A percentile compares a stretch with the other conserved stretches of the same genome.
Conservation (phyloP, 23 red algal species). For the Chondrus crispus region DNA sequence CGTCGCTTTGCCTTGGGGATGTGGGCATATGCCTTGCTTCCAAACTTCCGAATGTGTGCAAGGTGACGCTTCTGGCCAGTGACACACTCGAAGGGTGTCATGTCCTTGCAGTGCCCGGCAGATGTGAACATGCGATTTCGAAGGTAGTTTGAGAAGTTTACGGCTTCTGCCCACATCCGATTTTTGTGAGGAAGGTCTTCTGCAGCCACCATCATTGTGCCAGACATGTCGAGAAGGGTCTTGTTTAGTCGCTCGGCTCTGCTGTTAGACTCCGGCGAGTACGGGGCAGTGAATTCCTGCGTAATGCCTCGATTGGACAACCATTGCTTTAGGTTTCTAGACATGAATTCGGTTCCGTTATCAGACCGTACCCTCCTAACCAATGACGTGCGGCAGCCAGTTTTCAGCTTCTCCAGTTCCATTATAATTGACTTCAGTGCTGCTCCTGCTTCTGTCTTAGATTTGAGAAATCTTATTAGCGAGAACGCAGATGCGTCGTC, state of each 20-base stretch:
- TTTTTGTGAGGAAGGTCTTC: not conserved
- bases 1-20: not conserved
- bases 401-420: not conserved
- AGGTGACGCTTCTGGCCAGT: not conserved
- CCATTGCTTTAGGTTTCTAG: not conserved
- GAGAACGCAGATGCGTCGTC: not conserved
- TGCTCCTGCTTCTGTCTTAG: not conserved
- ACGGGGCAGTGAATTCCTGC: slow-evolving; percentile 5
- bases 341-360: not conserved
- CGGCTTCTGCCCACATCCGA: not conserved
- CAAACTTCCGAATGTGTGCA: slow-evolving; percentile 16
- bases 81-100: not conserved
- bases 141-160: not conserved
- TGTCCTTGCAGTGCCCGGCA: too few relatives aligned
- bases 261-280: not conserved
- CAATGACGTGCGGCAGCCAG: not conserved
- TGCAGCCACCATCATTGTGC: not conserved
- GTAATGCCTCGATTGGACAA: not conserved
- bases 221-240: not conserved
- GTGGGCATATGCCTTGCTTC: slow-evolving; percentile 1
- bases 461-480: not conserved
- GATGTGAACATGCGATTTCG: not conserved
- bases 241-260: not conserved
- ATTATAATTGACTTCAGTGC: not conserved
- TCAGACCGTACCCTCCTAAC: not conserved